Conservation (phyloP, 2,329 filamentous ascomycete genomes). For the Aspergillus sp. region DNA sequence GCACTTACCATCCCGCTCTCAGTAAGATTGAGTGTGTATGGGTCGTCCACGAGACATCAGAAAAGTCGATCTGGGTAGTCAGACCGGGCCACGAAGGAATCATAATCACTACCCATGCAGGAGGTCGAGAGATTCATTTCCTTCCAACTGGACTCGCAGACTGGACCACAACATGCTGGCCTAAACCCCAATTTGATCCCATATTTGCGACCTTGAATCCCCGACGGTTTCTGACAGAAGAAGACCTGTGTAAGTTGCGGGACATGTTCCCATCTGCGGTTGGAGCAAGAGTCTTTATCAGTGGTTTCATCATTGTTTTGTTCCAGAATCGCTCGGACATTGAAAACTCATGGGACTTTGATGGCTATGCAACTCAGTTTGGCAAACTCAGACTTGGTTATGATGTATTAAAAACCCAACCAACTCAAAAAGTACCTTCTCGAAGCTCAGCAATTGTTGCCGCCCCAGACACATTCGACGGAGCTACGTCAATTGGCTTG, state of each 20-base stretch:
- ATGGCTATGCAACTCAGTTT: conserved; percentile 10
- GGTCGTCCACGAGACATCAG: no score
- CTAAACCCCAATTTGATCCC: conserved; percentile 6
- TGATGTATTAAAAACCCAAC: conserved; percentile 8
- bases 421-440: conserved; percentile 1
- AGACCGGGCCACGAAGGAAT: no score
- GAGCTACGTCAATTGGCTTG: conserved; percentile 7
- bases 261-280: conserved; percentile 12
- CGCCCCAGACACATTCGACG: conserved; percentile 1
- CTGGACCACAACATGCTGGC: neutral
- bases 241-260: conserved; percentile 5
- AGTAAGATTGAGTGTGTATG: no score
- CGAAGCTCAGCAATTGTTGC: conserved; percentile 7
- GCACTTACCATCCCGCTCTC: no score
- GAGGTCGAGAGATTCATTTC: conserved; percentile 10
- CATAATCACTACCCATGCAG: conserved; percentile 5
- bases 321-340: conserved; percentile 9
- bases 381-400: conserved; percentile 11
- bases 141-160: conserved; percentile 8
- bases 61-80: no score
- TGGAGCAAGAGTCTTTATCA: conserved; percentile 10
- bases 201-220: conserved; percentile 7
- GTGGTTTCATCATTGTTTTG: conserved; percentile 10
- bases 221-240: conserved; percentile 7
- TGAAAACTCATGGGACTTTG: conserved; percentile 9